Evolutionary conservation across 331 rosid species (phyloP).

Genomic region (Erythrophleum ivorense): DNA sequence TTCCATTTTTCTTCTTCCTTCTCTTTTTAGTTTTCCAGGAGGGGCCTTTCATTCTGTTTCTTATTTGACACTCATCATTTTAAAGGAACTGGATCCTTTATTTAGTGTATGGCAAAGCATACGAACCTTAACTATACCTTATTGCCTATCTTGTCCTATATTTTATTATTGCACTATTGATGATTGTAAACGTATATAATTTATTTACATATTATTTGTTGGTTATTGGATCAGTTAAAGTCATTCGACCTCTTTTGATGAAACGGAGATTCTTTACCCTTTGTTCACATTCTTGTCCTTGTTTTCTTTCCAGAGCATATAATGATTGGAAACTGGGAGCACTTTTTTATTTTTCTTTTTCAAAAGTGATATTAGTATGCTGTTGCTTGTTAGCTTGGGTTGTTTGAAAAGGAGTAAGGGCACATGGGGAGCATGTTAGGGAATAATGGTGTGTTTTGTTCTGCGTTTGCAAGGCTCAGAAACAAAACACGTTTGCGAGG

Average conservation of each 20-base stretch:
- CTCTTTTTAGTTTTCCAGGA: constrained; percentile 28
- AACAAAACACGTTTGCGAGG: too few species aligned
- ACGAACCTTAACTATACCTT: constrained; percentile 46
- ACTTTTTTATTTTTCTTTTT: constrained; percentile 45
- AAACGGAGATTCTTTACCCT: constrained; percentile 40
- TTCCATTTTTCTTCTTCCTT: constrained; percentile 1
- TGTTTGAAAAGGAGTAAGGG: constrained; percentile 45
- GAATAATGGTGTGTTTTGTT: constrained; percentile 5
- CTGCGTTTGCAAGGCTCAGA: too few species aligned
- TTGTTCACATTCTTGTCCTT: constrained; percentile 49
- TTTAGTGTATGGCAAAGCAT: constrained; percentile 41
- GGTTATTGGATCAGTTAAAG: constrained; percentile 43
- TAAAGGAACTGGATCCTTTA: constrained; percentile 46
- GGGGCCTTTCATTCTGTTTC: neutral
- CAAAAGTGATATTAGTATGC: constrained; percentile 43
- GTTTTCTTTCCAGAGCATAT: constrained; percentile 38
- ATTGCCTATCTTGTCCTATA: constrained; percentile 39
- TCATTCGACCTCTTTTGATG: constrained; percentile 37
- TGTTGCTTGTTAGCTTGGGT: constrained; percentile 47
- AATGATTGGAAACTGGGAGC: constrained; percentile 51
- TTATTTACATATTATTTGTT: constrained; percentile 32
- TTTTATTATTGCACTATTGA: constrained; percentile 36
- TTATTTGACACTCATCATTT: neutral
- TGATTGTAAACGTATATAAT: constrained; percentile 38
- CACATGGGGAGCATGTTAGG: constrained; percentile 61